Evolutionary conservation across 192 early-diverging fungal species (phyloP).

Genomic region (Podila horticola): DNA sequence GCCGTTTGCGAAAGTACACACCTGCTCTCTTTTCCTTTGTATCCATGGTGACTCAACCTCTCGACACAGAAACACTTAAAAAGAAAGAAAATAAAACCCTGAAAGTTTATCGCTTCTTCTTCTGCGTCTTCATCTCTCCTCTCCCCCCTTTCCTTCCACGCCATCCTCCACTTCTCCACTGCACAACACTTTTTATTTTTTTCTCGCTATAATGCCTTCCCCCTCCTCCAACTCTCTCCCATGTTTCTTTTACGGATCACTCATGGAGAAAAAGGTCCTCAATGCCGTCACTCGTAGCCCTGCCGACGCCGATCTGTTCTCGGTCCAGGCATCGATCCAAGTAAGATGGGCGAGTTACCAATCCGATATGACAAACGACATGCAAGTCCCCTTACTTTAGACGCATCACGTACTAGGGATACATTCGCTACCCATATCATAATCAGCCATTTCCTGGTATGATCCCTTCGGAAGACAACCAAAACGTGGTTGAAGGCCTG

Average conservation of each 20-base stretch:
- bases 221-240: not conserved
- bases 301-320: conserved; percentile 8
- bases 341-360: not conserved
- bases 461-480: conserved; percentile 8
- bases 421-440: conserved; percentile 26
- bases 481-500: conserved; percentile 18
- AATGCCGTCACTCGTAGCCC: conserved; percentile 13
- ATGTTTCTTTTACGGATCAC: conserved; percentile 38
- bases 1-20: too few relatives aligned
- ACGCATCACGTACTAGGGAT: conserved; percentile 3
- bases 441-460: conserved; percentile 43
- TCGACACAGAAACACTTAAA: too few relatives aligned
- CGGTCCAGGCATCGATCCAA: conserved; percentile 14
- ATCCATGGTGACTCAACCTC: too few relatives aligned
- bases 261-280: conserved; percentile 31
- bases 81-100: too few relatives aligned
- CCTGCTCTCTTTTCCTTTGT: too few relatives aligned
- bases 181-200: not conserved
- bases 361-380: not conserved
- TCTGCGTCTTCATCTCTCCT: not conserved
- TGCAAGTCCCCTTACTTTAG: not conserved
- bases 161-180: not conserved
- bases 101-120: too few relatives aligned
- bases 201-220: conserved; percentile 1
- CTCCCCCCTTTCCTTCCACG: too few relatives aligned